Percentiles rank a stretch among this genome's conserved stretches.
phyloP scores from a whole-genome alignment of 768 basidiomycete genomes.

The Podaxis sp. region DNA sequence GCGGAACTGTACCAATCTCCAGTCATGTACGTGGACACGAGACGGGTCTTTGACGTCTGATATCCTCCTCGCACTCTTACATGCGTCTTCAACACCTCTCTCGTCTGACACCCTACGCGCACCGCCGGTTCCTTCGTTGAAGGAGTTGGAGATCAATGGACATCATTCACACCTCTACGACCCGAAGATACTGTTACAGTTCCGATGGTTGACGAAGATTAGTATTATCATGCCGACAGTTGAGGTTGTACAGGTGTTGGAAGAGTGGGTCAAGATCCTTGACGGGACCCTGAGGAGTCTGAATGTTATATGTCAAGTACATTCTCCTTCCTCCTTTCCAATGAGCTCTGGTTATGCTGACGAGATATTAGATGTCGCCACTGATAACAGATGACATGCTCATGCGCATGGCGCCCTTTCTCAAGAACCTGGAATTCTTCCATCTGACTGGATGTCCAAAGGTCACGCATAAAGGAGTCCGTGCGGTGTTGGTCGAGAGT shows the following conservation, averaged over 20 bases:
- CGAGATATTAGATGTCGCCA: slow-evolving; percentile 40
- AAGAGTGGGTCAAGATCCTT: slow-evolving; percentile 44
- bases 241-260: slow-evolving; percentile 45
- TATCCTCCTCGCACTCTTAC: slow-evolving; percentile 49
- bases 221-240: slow-evolving; percentile 73
- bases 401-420: slow-evolving; percentile 40
- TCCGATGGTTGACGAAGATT: slow-evolving; percentile 50
- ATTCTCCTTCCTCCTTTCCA: slow-evolving; percentile 9
- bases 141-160: slow-evolving; percentile 71
- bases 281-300: slow-evolving; percentile 48
- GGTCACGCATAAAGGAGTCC: slow-evolving; percentile 60
- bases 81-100: not conserved
- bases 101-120: not conserved
- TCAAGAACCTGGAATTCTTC: slow-evolving; percentile 50
- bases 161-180: slow-evolving; percentile 53
- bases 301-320: slow-evolving; percentile 68
- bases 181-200: slow-evolving; percentile 42
- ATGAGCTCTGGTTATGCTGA: not conserved
- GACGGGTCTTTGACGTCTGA: slow-evolving; percentile 65
- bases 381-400: slow-evolving; percentile 57
- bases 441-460: slow-evolving; percentile 65
- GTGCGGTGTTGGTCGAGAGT: slow-evolving; percentile 42
- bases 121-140: slow-evolving; percentile 30
- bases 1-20: slow-evolving; percentile 56
- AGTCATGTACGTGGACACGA: slow-evolving; percentile 73